Evolutionary conservation across 2,329 filamentous ascomycete genomes (phyloP).

Genomic region (Aspergillus ochraceus): DNA sequence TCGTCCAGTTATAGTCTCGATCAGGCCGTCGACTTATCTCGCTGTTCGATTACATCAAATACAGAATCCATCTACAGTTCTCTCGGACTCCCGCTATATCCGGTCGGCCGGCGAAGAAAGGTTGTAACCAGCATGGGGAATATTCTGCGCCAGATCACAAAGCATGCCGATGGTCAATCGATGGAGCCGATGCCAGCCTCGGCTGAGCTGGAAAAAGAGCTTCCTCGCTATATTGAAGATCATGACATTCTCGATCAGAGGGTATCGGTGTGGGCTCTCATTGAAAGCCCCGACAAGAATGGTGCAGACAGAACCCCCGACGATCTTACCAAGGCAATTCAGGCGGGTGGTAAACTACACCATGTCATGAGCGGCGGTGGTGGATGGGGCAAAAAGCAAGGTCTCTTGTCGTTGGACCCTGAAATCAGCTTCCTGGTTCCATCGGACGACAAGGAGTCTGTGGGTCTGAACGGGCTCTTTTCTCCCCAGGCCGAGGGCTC

Average conservation of each 20-base stretch:
- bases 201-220: constrained; percentile 41
- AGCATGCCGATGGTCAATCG: constrained; percentile 28
- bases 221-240: constrained; percentile 41
- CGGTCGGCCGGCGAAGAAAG: constrained; percentile 37
- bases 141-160: constrained; percentile 42
- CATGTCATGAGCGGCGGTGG: constrained; percentile 46
- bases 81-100: constrained; percentile 35
- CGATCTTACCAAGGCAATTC: constrained; percentile 28
- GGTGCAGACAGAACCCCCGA: constrained; percentile 17
- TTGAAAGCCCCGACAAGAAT: constrained; percentile 28
- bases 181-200: constrained; percentile 40
- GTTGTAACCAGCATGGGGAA: constrained; percentile 46
- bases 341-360: constrained; percentile 38
- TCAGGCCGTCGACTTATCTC: constrained; percentile 30
- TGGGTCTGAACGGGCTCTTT: constrained; percentile 28
- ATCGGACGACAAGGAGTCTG: constrained; percentile 13
- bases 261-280: constrained; percentile 44
- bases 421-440: constrained; percentile 33
- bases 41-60: constrained; percentile 28
- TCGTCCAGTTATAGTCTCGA: constrained; percentile 25
- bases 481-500: constrained; percentile 5
- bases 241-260: constrained; percentile 37
- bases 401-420: constrained; percentile 43
- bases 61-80: constrained; percentile 17
- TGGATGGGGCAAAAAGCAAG: constrained; percentile 49